These are phyloP conservation scores for Gracilariopsis chorda DNA, from an alignment of 23 red algal genomes.

Conservation along the genomic window DNA sequence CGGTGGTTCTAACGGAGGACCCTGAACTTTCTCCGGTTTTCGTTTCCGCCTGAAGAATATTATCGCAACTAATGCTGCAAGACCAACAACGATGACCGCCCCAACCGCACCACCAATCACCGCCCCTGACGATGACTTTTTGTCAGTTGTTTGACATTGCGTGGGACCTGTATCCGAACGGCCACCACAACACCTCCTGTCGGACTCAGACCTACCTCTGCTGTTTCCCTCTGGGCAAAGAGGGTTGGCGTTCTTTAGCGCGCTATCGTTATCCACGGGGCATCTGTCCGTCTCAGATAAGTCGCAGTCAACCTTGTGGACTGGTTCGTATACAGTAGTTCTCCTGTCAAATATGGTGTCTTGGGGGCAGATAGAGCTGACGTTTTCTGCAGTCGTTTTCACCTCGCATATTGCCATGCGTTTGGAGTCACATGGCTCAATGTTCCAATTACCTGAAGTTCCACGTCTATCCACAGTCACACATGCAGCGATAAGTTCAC, in stretches of 20 bases:
- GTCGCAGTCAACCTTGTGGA: background rate
- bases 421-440: conserved; percentile 8
- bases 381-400: background rate
- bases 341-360: background rate
- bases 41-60: too few relatives aligned
- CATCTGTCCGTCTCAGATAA: background rate
- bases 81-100: too few relatives aligned
- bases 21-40: too few relatives aligned
- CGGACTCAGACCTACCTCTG: background rate
- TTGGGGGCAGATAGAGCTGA: background rate
- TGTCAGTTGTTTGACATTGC: too few relatives aligned
- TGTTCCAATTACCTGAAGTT: conserved; percentile 5
- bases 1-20: too few relatives aligned
- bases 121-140: too few relatives aligned
- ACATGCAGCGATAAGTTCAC: background rate
- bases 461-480: conserved; percentile 3
- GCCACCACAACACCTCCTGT: conserved; percentile 17
- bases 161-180: conserved; percentile 6
- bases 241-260: background rate
- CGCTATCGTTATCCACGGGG: background rate
- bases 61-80: too few relatives aligned
- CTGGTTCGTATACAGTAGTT: background rate
- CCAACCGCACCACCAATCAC: too few relatives aligned
- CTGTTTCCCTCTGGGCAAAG: background rate
- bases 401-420: conserved; percentile 3